A percentile compares a stretch with the other conserved stretches of the same genome.
phyloP scores from a whole-genome alignment of 2,329 filamentous ascomycete species.

The Fusarium bactridioides region DNA sequence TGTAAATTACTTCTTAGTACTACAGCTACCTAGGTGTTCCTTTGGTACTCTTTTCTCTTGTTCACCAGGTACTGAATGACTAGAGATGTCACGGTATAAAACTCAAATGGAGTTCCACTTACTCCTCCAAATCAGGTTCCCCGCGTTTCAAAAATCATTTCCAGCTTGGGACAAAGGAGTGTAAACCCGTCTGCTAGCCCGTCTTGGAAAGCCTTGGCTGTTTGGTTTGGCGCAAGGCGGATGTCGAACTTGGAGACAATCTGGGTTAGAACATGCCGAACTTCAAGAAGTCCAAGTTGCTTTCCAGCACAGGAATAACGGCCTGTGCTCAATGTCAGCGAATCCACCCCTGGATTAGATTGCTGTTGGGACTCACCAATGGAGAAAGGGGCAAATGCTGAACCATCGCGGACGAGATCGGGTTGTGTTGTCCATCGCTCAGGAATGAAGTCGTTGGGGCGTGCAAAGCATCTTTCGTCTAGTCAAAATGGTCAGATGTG shows the following conservation, averaged over 20 bases:
- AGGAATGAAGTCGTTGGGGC: background rate
- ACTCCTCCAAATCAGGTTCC: background rate
- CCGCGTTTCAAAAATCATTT: background rate
- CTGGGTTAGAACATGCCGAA: background rate
- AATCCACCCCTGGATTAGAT: accelerated
- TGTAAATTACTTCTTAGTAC: no score
- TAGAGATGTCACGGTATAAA: background rate
- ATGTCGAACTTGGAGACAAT: background rate
- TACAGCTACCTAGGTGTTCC: no score
- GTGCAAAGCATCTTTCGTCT: background rate
- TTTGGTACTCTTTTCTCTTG: background rate
- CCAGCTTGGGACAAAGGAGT: background rate
- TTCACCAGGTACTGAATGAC: background rate
- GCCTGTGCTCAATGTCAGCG: background rate
- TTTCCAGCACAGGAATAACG: background rate
- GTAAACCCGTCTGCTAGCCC: background rate
- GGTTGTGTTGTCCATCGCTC: background rate
- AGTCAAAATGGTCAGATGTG: background rate
- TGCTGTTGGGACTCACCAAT: background rate
- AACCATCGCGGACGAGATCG: background rate
- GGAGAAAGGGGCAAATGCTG: background rate
- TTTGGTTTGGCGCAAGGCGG: background rate
- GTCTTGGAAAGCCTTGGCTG: background rate
- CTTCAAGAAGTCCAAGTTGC: background rate
- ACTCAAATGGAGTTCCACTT: background rate